Evolutionary conservation across 2,329 filamentous ascomycete species (phyloP).

Genomic region (Monosporascus sp.): DNA sequence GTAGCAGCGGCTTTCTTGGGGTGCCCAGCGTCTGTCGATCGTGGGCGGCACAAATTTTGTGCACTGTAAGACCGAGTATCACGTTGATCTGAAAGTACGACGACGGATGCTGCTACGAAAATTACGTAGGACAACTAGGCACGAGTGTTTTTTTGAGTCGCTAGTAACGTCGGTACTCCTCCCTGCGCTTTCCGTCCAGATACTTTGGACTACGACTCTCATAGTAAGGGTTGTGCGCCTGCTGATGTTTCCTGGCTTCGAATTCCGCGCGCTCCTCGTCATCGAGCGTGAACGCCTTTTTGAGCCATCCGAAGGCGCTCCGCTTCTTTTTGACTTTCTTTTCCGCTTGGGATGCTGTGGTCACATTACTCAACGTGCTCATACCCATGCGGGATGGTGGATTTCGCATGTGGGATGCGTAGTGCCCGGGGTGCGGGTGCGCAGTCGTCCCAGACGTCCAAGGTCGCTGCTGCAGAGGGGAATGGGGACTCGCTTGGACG

Average conservation of each 20-base stretch:
- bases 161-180: conserved; percentile 15
- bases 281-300: conserved; percentile 61
- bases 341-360: conserved; percentile 35
- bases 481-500: conserved; percentile 57
- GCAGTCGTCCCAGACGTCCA: conserved; percentile 42
- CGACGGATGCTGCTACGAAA: no score
- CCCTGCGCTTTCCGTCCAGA: conserved; percentile 46
- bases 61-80: no score
- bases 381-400: conserved; percentile 50
- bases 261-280: conserved; percentile 58
- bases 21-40: no score
- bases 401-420: conserved; percentile 34
- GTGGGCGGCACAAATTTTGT: no score
- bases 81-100: no score
- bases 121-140: no score
- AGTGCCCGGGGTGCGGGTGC: conserved; percentile 18
- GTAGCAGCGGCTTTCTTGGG: no score
- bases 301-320: conserved; percentile 62
- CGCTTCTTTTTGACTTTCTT: conserved; percentile 58
- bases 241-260: conserved; percentile 47
- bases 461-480: conserved; percentile 54
- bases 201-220: conserved; percentile 46
- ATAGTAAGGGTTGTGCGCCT: conserved; percentile 42
- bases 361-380: conserved; percentile 53
- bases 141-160: not conserved